Evolutionary conservation across 495 filamentous ascomycete genomes (phyloP).

Genomic region (Xylaria curta): DNA sequence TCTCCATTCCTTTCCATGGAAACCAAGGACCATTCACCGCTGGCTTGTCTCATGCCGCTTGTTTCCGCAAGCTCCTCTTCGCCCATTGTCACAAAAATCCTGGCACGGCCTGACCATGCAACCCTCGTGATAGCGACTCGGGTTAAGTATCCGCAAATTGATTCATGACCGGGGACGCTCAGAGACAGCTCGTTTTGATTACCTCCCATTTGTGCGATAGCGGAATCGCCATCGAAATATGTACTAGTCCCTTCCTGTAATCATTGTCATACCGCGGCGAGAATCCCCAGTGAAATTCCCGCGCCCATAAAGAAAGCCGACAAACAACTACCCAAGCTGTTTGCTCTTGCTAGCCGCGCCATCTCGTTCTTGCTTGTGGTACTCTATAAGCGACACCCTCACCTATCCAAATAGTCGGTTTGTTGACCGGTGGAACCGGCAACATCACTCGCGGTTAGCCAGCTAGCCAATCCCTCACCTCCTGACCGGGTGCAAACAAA

Average conservation of each 20-base stretch:
- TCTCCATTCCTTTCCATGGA: slow-evolving; percentile 12
- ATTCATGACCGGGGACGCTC: slow-evolving; percentile 25
- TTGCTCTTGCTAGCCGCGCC: slow-evolving; percentile 15
- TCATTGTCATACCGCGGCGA: background rate
- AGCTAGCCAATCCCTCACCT: slow-evolving; percentile 20
- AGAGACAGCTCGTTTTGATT: slow-evolving; percentile 30
- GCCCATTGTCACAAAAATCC: slow-evolving; percentile 19
- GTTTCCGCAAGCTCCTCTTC: slow-evolving; percentile 14
- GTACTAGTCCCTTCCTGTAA: background rate
- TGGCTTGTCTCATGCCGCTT: slow-evolving; percentile 24
- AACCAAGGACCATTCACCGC: slow-evolving; percentile 21
- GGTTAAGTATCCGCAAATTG: slow-evolving; percentile 36
- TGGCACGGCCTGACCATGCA: slow-evolving; percentile 21
- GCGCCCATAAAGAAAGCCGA: slow-evolving; percentile 2
- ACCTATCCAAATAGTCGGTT: slow-evolving; percentile 17
- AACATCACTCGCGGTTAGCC: slow-evolving; percentile 35
- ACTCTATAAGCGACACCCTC: slow-evolving; percentile 7
- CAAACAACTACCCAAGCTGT: slow-evolving; percentile 1
- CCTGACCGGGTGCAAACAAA: slow-evolving; percentile 28
- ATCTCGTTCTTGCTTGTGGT: slow-evolving; percentile 33
- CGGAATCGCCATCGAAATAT: slow-evolving; percentile 39
- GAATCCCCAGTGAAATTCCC: background rate
- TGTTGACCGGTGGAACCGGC: slow-evolving; percentile 33
- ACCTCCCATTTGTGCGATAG: slow-evolving; percentile 36
- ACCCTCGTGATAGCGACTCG: slow-evolving; percentile 28